Evolutionary conservation across 768 basidiomycete species (phyloP).

Genomic region (Candolleomyces eurysporus): DNA sequence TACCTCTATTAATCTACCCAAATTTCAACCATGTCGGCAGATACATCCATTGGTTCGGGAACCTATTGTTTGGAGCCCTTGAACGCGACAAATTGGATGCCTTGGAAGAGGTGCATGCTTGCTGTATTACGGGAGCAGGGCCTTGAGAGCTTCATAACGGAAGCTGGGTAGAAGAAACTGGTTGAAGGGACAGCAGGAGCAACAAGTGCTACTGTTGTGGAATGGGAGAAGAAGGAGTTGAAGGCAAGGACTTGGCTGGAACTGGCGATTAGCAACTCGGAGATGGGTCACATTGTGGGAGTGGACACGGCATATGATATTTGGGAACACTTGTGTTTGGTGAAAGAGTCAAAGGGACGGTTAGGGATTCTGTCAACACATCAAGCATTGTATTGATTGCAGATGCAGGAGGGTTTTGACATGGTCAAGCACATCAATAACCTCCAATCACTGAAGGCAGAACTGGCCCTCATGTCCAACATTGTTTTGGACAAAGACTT

Average conservation of each 20-base stretch:
- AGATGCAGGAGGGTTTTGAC: conserved; percentile 18
- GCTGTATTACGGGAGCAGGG: conserved; percentile 21
- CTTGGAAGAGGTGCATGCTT: conserved; percentile 24
- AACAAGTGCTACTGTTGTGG: neutral
- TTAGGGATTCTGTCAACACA: conserved; percentile 19
- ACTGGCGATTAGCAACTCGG: conserved; percentile 17
- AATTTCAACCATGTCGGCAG: conserved; percentile 11
- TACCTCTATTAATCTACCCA: neutral
- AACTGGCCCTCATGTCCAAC: conserved; percentile 17
- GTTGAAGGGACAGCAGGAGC: neutral
- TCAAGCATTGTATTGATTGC: conserved; percentile 14
- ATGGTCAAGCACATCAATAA: conserved; percentile 19
- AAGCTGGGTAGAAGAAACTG: neutral
- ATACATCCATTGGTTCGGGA: conserved; percentile 9
- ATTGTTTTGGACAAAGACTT: conserved; percentile 21
- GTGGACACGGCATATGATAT: conserved; percentile 16
- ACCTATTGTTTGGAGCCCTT: conserved; percentile 21
- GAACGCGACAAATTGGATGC: conserved; percentile 26
- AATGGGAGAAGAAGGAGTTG: conserved; percentile 18
- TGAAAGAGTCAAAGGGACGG: conserved; percentile 17
- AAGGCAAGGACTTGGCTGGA: conserved; percentile 19
- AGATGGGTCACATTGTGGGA: conserved; percentile 21
- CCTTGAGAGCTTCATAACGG: neutral
- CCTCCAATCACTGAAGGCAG: conserved; percentile 16
- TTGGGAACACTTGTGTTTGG: conserved; percentile 18